Evolutionary conservation across 2,329 filamentous ascomycete genomes (phyloP), one percentile per base, ranked within the genome.

Genomic region (Byssothecium circinans): DNA sequence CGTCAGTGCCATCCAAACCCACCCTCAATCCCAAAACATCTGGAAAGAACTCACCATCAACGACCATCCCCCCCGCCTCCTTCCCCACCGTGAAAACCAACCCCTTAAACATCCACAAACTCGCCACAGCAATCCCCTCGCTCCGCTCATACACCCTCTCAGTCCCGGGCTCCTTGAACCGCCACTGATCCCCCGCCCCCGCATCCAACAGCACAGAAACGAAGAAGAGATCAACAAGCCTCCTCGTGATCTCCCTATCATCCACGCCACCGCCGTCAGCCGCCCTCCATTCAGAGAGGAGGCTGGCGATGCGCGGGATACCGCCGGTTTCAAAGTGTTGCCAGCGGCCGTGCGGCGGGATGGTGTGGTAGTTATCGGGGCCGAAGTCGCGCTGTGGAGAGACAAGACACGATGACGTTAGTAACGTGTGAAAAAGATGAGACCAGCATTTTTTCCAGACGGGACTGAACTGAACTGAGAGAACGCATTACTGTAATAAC

Each of bases 21-120:
- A n/a, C 22, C 8, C 6, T 14, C 12, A 30, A 6, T 8, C 25
- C 7, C 5, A 27, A 33, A 19, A 44, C 18, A 32, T 5, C 8
- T 11, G 4, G n/a, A 34, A 11, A 50, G 84, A 87, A 73, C 96
- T 89, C 25, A 96, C 92, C 70, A 44, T 65, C 61, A 17, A 65
- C 62, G 34, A 57, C 92, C 88, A 65, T 84, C 86, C 47, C 88
- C 88, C 72, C 95, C 86, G 47, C 74, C 77, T 7, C 81, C 76
- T 68, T 90, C 81, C 68, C 89, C 86, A 50, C 89, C 91, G 74
- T 95, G 95, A 45, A 91, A 61, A 27, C 91, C 89, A 29, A 81
- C 12, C 47, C 78, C 73, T 95, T 95, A 78, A 95, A 96, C 91
- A 96, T 96, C 59, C 96, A 91, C 58, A 86, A 64, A 65, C 81